Percentiles rank a stretch among this genome's conserved stretches.
Conservation (phyloP, 2,329 filamentous ascomycete genomes). For the Penicillium sp. region DNA sequence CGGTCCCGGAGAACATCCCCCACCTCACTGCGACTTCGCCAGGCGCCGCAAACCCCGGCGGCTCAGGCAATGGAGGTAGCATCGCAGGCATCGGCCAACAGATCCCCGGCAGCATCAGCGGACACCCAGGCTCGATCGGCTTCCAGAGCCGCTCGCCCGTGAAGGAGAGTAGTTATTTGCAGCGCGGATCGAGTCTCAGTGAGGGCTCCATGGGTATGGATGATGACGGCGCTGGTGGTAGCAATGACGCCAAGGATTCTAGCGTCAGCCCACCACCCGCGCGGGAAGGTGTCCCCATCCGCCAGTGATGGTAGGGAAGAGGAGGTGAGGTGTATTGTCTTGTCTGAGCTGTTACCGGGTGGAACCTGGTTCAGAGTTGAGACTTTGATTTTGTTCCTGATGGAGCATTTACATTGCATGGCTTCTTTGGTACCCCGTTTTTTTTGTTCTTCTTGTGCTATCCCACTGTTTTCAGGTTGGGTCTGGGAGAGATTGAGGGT, state of each 20-base stretch:
- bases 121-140: constrained; percentile 47
- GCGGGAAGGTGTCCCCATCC: constrained; percentile 67
- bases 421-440: constrained; percentile 11
- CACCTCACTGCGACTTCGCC: constrained; percentile 75
- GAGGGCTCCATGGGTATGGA: constrained; percentile 41
- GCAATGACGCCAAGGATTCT: constrained; percentile 49
- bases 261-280: constrained; percentile 54
- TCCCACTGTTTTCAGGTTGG: constrained; percentile 14
- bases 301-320: constrained; percentile 55
- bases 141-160: constrained; percentile 76
- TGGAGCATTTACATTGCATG: constrained; percentile 21
- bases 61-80: constrained; percentile 39
- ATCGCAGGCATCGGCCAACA: constrained; percentile 46
- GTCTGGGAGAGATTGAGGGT: constrained; percentile 18
- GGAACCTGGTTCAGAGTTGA: not conserved
- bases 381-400: constrained; percentile 14
- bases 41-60: constrained; percentile 44
- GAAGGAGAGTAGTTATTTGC: constrained; percentile 87
- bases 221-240: constrained; percentile 51
- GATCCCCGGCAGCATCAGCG: constrained; percentile 51
- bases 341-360: not conserved
- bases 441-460: not conserved
- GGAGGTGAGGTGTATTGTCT: not conserved
- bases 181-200: constrained; percentile 77
- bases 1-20: constrained; percentile 92